Conservation (phyloP, 2,329 filamentous ascomycete species). For the Clonostachys chloroleuca region DNA sequence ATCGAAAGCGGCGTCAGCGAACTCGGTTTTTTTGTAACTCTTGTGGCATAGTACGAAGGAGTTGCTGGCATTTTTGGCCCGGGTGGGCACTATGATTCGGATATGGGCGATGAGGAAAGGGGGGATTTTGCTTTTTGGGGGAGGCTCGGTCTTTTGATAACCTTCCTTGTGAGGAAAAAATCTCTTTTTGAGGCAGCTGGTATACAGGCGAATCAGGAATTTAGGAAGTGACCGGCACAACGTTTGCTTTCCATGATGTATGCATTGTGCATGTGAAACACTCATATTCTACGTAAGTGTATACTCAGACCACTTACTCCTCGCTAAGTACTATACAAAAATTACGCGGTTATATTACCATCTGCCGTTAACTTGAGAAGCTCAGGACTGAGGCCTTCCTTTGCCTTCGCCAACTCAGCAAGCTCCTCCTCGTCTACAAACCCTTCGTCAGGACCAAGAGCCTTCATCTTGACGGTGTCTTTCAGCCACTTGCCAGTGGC, state of each 20-base stretch:
- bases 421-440: slow-evolving; percentile 6
- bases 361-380: too few relatives aligned
- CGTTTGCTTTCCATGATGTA: too few relatives aligned
- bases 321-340: too few relatives aligned
- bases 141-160: background rate
- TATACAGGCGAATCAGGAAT: background rate
- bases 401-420: background rate
- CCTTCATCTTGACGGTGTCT: slow-evolving; percentile 6
- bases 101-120: background rate
- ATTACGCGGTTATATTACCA: too few relatives aligned
- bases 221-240: too few relatives aligned
- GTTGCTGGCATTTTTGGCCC: slow-evolving; percentile 12
- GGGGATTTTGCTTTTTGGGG: background rate
- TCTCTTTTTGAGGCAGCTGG: background rate
- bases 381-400: too few relatives aligned
- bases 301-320: too few relatives aligned
- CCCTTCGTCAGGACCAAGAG: slow-evolving; percentile 3
- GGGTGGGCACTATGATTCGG: background rate
- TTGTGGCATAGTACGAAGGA: slow-evolving; percentile 10
- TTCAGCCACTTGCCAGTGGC: slow-evolving; percentile 8
- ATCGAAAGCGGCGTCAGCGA: slow-evolving; percentile 14
- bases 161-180: background rate
- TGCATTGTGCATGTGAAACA: too few relatives aligned
- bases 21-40: slow-evolving; percentile 11
- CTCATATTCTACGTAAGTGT: too few relatives aligned